A percentile compares a stretch with the other conserved stretches of the same genome.
phyloP scores from a whole-genome alignment of 305 asterid genomes.

The Fraxinus velutina region DNA sequence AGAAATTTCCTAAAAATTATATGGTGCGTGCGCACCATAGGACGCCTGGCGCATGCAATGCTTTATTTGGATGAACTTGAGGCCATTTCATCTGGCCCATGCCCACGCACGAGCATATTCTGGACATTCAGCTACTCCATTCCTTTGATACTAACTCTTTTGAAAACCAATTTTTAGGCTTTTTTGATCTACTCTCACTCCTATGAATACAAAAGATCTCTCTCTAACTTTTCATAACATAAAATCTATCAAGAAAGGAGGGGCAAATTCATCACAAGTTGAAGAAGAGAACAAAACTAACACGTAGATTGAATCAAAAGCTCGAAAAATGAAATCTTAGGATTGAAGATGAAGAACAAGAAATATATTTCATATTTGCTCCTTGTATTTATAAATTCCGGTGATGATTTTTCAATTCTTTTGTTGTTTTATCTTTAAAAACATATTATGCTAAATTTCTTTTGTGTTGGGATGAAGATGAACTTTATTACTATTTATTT shows the following conservation, averaged over 20 bases:
- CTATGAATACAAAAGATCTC: not conserved
- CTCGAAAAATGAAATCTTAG: not conserved
- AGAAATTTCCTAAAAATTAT: no score
- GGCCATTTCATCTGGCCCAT: no score
- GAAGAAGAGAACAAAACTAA: not conserved
- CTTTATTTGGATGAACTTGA: no score
- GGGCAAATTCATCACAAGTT: not conserved
- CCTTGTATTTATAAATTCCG: not conserved
- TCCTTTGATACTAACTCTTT: no score
- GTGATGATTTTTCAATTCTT: not conserved
- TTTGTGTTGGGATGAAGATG: not conserved
- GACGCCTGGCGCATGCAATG: no score
- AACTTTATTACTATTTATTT: not conserved
- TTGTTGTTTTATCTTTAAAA: no score
- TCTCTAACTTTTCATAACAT: not conserved
- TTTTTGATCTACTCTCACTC: no score
- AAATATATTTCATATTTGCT: no score
- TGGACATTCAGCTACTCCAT: no score
- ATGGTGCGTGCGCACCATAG: no score
- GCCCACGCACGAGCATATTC: no score
- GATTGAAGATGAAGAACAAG: not conserved
- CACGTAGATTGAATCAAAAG: not conserved
- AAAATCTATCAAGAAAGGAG: not conserved
- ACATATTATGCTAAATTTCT: not conserved
- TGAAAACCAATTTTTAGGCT: no score